Evolutionary conservation across 179 eudicot genomes (phyloP).

Genomic region (Silene noctiflora): DNA sequence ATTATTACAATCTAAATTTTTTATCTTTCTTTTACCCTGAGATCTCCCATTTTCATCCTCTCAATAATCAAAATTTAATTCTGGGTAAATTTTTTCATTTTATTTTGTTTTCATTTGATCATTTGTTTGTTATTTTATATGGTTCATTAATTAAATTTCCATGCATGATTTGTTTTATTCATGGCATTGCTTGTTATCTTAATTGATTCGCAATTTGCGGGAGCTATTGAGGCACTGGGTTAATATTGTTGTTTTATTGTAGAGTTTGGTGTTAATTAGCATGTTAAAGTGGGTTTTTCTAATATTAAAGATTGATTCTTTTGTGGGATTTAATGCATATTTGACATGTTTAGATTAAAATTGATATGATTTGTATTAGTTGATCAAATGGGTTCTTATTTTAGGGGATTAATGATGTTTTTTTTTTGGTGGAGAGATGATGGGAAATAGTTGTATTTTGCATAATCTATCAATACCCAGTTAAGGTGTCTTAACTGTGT

Average conservation of each 20-base stretch:
- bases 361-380: neutral
- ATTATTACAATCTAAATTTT: neutral
- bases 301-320: neutral
- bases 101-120: neutral
- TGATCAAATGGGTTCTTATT: neutral
- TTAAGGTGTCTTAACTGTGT: too few relatives aligned
- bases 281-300: neutral
- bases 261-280: neutral
- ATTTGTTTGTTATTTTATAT: neutral
- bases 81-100: neutral
- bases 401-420: neutral
- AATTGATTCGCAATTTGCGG: neutral
- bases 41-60: neutral
- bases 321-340: neutral
- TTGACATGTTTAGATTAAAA: neutral
- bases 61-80: neutral
- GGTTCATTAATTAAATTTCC: neutral
- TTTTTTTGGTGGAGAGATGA: neutral
- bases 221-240: too few relatives aligned
- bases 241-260: neutral
- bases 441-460: neutral
- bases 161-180: neutral
- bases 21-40: neutral
- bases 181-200: neutral
- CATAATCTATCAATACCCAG: neutral